A percentile compares a stretch with the other conserved stretches of the same genome.
Evolutionary conservation across 1,139 yeast genomes (phyloP).

Genomic region (Blastobotrys indianensis): DNA sequence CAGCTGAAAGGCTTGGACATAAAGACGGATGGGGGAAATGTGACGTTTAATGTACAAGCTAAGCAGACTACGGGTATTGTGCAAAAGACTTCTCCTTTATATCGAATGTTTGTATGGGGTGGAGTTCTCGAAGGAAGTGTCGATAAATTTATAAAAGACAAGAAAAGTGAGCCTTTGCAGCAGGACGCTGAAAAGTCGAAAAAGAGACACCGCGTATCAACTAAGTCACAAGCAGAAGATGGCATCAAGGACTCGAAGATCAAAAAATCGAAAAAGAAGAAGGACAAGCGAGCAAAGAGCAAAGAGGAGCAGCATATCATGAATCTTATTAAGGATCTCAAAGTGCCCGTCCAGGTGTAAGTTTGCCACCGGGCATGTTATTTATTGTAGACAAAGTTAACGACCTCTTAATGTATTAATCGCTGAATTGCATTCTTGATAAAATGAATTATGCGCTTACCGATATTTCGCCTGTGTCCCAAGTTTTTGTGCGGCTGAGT

Average conservation of each 20-base stretch:
- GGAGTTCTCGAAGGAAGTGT: constrained; percentile 79
- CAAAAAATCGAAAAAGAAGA: constrained; percentile 1
- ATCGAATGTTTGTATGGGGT: constrained; percentile 71
- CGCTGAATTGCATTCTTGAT: too few relatives aligned
- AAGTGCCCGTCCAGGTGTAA: too few relatives aligned
- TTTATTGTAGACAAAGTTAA: too few relatives aligned
- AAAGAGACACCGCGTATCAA: constrained; percentile 24
- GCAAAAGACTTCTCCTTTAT: constrained; percentile 42
- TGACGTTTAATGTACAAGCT: constrained; percentile 35
- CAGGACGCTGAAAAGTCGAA: constrained; percentile 20
- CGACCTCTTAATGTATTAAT: too few relatives aligned
- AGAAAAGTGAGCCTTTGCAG: constrained; percentile 24
- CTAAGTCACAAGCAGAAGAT: constrained; percentile 5
- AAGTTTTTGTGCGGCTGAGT: too few relatives aligned
- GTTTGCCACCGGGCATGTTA: too few relatives aligned
- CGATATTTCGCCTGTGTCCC: too few relatives aligned
- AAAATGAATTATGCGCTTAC: too few relatives aligned
- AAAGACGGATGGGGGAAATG: constrained; percentile 32
- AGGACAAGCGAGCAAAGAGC: not conserved
- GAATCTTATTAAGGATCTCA: too few relatives aligned
- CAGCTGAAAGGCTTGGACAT: constrained; percentile 78
- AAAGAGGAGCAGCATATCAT: too few relatives aligned
- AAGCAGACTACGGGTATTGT: constrained; percentile 31
- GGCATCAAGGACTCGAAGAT: not conserved
- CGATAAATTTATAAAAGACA: constrained; percentile 12